phyloP scores from a whole-genome alignment of 2,329 filamentous ascomycete genomes.

The Aspergillus fijiensis region DNA sequence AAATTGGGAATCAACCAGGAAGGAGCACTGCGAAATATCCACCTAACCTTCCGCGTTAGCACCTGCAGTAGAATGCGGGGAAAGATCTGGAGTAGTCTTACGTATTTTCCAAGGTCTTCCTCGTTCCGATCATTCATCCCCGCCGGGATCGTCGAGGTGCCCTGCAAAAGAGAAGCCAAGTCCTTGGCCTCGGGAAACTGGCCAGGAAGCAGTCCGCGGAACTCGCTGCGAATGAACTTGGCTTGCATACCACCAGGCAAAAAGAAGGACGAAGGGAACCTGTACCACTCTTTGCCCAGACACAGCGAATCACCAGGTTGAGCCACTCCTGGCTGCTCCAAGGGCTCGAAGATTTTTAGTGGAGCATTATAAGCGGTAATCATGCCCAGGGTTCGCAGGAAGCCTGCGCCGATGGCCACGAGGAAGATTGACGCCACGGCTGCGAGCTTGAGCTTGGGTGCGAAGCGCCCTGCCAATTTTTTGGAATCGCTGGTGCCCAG shows the following conservation, averaged over 20 bases:
- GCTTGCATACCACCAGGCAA: constrained; percentile 78
- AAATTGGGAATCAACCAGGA: constrained; percentile 85
- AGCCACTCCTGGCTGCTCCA: constrained; percentile 53
- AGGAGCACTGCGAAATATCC: constrained; percentile 71
- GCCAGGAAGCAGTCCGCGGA: constrained; percentile 82
- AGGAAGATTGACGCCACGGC: constrained; percentile 62
- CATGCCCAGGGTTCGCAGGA: constrained; percentile 72
- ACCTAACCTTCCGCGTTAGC: constrained; percentile 45
- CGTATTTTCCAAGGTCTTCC: constrained; percentile 86
- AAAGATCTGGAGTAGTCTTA: constrained; percentile 38
- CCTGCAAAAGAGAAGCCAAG: constrained; percentile 72
- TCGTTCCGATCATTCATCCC: constrained; percentile 92
- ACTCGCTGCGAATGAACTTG: constrained; percentile 89
- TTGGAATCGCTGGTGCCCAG: constrained; percentile 70
- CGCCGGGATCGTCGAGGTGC: constrained; percentile 76
- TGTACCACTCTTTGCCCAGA: constrained; percentile 96
- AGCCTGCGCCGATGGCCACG: constrained; percentile 63
- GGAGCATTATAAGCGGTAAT: constrained; percentile 83
- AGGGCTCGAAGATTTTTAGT: constrained; percentile 58
- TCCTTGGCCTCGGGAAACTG: constrained; percentile 76
- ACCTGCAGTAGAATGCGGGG: background rate
- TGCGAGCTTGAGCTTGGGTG: constrained; percentile 70
- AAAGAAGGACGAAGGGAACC: constrained; percentile 91
- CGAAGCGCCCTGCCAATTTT: constrained; percentile 68
- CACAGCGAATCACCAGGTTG: constrained; percentile 71